A percentile compares a stretch with the other conserved stretches of the same genome.
Conservation (phyloP, 2,329 filamentous ascomycete genomes). For the Apiospora rasikravindrae region DNA sequence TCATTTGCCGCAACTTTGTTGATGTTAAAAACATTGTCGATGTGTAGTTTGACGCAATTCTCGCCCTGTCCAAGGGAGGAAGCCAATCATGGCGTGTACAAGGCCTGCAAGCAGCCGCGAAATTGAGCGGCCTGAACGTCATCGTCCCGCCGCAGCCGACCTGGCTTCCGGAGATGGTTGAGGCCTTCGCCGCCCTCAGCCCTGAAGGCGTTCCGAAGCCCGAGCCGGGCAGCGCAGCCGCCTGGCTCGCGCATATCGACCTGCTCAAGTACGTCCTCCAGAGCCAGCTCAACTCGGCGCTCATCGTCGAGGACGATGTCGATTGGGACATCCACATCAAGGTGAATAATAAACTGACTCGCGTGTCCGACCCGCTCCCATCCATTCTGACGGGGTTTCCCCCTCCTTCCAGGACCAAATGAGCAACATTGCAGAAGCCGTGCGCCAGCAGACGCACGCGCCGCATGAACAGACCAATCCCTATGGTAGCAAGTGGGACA, state of each 20-base stretch:
- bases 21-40: background rate
- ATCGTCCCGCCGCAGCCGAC: conserved; percentile 40
- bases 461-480: conserved; percentile 31
- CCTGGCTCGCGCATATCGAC: conserved; percentile 41
- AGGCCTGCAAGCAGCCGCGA: conserved; percentile 41
- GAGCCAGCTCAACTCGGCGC: conserved; percentile 38
- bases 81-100: conserved; percentile 39
- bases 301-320: conserved; percentile 47
- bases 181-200: conserved; percentile 35
- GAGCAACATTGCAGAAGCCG: conserved; percentile 36
- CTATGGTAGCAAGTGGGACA: conserved; percentile 40
- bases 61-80: conserved; percentile 5
- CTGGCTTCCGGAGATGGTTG: conserved; percentile 35
- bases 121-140: conserved; percentile 38
- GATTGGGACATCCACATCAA: conserved; percentile 47
- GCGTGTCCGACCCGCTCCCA: too few species aligned
- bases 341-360: background rate
- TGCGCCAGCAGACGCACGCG: conserved; percentile 35
- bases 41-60: background rate
- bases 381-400: background rate
- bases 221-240: conserved; percentile 28
- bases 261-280: conserved; percentile 37
- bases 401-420: conserved; percentile 31
- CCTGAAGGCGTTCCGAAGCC: conserved; percentile 25
- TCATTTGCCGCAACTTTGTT: background rate